Percentiles rank a stretch among this genome's conserved stretches.
Evolutionary conservation across 371 early-diverging fungal genomes (phyloP).

Genomic region (Circinella umbellata): DNA sequence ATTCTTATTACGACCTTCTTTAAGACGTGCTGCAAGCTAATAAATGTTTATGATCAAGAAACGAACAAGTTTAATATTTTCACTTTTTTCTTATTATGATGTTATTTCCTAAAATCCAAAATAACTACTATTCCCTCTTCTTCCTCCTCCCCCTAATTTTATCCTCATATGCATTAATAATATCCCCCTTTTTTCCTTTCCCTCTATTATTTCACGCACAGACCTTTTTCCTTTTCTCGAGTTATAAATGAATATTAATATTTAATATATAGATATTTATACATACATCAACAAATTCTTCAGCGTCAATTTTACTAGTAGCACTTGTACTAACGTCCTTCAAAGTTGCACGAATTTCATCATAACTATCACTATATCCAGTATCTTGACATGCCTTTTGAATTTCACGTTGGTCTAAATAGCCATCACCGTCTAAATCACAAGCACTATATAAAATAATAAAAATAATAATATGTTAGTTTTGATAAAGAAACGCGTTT

Average conservation of each 20-base stretch:
- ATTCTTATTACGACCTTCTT: constrained; percentile 64
- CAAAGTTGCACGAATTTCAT: constrained; percentile 76
- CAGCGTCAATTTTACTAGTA: constrained; percentile 78
- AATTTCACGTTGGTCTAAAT: constrained; percentile 76
- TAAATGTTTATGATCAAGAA: not conserved
- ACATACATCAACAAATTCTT: constrained; percentile 82
- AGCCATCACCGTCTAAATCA: constrained; percentile 77
- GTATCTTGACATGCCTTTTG: constrained; percentile 71
- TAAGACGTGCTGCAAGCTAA: constrained; percentile 67
- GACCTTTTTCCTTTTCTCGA: not conserved
- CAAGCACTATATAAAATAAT: constrained; percentile 50
- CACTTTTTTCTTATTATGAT: too few relatives aligned
- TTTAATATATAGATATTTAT: constrained; percentile 1
- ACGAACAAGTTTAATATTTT: not conserved
- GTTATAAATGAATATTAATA: not conserved
- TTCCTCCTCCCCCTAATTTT: not conserved
- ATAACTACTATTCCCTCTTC: too few relatives aligned
- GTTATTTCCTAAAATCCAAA: too few relatives aligned
- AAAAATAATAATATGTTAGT: not conserved
- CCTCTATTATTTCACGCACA: not conserved
- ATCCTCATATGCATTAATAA: not conserved
- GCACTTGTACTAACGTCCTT: constrained; percentile 76
- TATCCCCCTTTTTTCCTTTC: too few relatives aligned
- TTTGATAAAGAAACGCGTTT: too few relatives aligned
- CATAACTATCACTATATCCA: constrained; percentile 75